Conservation (phyloP, 306 rosid species). For the Sechiopsis laciniata region DNA sequence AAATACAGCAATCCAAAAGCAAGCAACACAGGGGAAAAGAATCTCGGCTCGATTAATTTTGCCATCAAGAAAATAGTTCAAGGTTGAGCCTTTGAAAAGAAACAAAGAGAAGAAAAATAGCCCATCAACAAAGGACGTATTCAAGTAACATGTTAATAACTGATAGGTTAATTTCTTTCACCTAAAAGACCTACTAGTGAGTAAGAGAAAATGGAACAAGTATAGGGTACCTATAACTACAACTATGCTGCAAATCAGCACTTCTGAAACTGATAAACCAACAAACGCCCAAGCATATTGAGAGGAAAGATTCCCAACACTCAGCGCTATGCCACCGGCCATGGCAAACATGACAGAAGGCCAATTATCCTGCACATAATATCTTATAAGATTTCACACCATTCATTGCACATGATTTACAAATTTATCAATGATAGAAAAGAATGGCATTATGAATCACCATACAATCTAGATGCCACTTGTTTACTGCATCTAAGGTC, state of each 20-base stretch:
- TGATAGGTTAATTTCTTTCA: slow-evolving; percentile 6
- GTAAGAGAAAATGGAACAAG: neutral
- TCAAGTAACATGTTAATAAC: neutral
- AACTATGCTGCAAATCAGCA: slow-evolving; percentile 59
- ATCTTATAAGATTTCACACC: slow-evolving; percentile 15
- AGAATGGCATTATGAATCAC: neutral
- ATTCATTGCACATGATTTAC: slow-evolving; percentile 2
- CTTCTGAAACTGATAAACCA: slow-evolving; percentile 81
- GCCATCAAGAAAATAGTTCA: slow-evolving; percentile 80
- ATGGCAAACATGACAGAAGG: slow-evolving; percentile 76
- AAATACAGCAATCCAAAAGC: slow-evolving; percentile 77
- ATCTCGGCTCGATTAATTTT: slow-evolving; percentile 71
- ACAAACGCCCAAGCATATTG: slow-evolving; percentile 90
- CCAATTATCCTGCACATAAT: slow-evolving; percentile 61
- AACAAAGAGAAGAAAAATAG: neutral
- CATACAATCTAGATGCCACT: neutral
- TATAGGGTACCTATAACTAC: slow-evolving; percentile 67
- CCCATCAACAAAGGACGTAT: neutral
- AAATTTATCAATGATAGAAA: neutral
- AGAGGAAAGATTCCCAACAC: slow-evolving; percentile 69
- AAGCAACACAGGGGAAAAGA: slow-evolving; percentile 82
- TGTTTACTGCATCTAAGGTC: neutral
- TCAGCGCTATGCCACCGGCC: slow-evolving; percentile 72
- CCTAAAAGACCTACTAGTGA: too few species aligned
- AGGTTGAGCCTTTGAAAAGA: slow-evolving; percentile 56